These are phyloP conservation scores for Starmerella bombicola DNA, from an alignment of 805 yeast genomes.

Conservation along the genomic window DNA sequence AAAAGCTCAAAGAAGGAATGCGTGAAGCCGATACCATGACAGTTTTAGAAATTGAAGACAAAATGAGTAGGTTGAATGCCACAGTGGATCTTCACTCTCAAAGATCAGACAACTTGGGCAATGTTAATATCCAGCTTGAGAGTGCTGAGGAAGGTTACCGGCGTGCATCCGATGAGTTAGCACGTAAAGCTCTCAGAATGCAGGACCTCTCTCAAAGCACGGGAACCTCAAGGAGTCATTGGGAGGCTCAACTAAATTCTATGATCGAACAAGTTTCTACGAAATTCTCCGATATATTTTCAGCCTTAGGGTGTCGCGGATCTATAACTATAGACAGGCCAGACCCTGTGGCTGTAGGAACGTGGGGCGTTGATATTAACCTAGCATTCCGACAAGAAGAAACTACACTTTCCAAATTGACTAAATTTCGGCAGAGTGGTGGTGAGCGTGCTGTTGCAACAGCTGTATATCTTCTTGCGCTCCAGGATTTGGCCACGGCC, in stretches of 20 bases:
- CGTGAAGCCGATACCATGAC: neutral
- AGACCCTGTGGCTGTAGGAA: slow-evolving; percentile 26
- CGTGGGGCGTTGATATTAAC: slow-evolving; percentile 70
- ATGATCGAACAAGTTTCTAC: slow-evolving; percentile 46
- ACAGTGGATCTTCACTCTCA: slow-evolving; percentile 2
- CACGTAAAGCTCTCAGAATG: slow-evolving; percentile 3
- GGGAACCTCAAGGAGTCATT: slow-evolving; percentile 26
- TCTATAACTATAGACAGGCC: slow-evolving; percentile 47
- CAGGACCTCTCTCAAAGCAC: slow-evolving; percentile 7
- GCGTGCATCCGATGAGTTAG: slow-evolving; percentile 5
- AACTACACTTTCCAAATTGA: slow-evolving; percentile 48
- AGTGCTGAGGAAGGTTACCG: slow-evolving; percentile 1
- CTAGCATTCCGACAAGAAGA: slow-evolving; percentile 78
- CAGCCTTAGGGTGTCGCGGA: slow-evolving; percentile 78
- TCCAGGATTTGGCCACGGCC: slow-evolving; percentile 76
- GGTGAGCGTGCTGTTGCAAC: slow-evolving; percentile 97
- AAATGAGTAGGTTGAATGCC: slow-evolving; percentile 3
- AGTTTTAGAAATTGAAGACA: slow-evolving; percentile 3
- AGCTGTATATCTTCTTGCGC: slow-evolving; percentile 73
- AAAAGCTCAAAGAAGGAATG: neutral
- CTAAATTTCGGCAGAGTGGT: slow-evolving; percentile 88
- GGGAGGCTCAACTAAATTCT: slow-evolving; percentile 52
- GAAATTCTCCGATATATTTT: slow-evolving; percentile 55
- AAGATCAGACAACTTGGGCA: slow-evolving; percentile 4
- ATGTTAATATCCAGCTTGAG: slow-evolving; percentile 2